phyloP scores from a whole-genome alignment of 2,329 filamentous ascomycete species.

The Phialophora chinensis region DNA sequence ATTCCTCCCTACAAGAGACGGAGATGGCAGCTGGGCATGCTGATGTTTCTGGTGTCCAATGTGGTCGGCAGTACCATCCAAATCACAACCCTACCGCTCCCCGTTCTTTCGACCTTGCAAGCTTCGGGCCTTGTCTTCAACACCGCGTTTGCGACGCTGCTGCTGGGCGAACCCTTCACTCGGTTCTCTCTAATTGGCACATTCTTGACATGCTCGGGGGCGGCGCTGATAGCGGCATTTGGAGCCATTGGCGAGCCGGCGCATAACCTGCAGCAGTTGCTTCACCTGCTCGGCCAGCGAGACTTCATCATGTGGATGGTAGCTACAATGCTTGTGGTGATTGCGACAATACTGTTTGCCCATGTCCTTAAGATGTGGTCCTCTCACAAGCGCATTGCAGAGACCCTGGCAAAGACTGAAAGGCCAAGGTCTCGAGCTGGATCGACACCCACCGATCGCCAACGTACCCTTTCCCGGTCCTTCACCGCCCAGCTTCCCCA shows the following conservation, averaged over 20 bases:
- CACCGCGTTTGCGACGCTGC: slow-evolving; percentile 92
- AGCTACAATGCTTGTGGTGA: slow-evolving; percentile 74
- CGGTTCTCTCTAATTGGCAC: slow-evolving; percentile 91
- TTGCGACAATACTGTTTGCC: slow-evolving; percentile 68
- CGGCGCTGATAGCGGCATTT: slow-evolving; percentile 90
- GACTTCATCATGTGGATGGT: slow-evolving; percentile 90
- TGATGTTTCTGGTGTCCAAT: slow-evolving; percentile 95
- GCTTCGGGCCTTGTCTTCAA: slow-evolving; percentile 98
- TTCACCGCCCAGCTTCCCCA: slow-evolving; percentile 50
- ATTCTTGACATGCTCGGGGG: slow-evolving; percentile 81
- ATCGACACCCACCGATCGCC: slow-evolving; percentile 39
- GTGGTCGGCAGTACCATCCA: slow-evolving; percentile 94
- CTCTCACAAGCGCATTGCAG: slow-evolving; percentile 36
- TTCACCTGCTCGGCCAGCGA: slow-evolving; percentile 73
- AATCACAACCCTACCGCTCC: slow-evolving; percentile 92
- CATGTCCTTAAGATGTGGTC: slow-evolving; percentile 48
- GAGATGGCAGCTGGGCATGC: slow-evolving; percentile 95
- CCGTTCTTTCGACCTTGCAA: slow-evolving; percentile 92
- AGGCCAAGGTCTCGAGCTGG: slow-evolving; percentile 31
- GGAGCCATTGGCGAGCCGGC: slow-evolving; percentile 92
- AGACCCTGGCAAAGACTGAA: slow-evolving; percentile 35
- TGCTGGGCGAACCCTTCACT: slow-evolving; percentile 92
- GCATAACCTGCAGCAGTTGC: slow-evolving; percentile 81
- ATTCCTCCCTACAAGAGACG: slow-evolving; percentile 87
- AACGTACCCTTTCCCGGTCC: slow-evolving; percentile 43